Percentiles rank a stretch among this genome's conserved stretches.
Conservation (phyloP, 2,329 filamentous ascomycete genomes). For the Colletotrichum acutatum region DNA sequence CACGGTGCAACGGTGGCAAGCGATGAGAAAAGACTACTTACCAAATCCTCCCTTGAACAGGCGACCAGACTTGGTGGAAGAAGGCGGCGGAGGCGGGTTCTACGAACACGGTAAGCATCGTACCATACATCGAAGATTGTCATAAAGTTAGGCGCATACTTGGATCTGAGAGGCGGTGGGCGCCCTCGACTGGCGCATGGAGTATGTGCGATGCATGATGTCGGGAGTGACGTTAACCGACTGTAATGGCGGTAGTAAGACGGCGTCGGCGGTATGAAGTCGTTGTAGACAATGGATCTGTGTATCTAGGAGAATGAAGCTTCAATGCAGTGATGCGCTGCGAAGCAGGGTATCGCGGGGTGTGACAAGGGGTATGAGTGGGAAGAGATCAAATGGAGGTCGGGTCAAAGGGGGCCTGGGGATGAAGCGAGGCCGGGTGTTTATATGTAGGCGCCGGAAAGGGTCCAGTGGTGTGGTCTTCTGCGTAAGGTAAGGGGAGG, state of each 20-base stretch:
- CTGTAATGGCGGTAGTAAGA: neutral
- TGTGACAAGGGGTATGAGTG: slow-evolving; percentile 20
- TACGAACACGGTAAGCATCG: slow-evolving; percentile 53
- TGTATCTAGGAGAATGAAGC: neutral
- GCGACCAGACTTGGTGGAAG: slow-evolving; percentile 89
- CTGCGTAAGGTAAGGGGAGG: neutral
- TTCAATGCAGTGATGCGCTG: neutral
- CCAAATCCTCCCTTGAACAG: slow-evolving; percentile 89
- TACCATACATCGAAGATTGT: slow-evolving; percentile 10
- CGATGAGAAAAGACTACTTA: slow-evolving; percentile 60
- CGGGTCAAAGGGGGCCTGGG: neutral
- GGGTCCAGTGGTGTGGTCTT: slow-evolving; percentile 4
- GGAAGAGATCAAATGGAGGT: slow-evolving; percentile 19
- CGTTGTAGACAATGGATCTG: neutral
- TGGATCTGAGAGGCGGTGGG: slow-evolving; percentile 87
- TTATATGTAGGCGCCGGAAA: slow-evolving; percentile 30
- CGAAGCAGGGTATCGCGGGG: slow-evolving; percentile 22
- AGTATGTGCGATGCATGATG: slow-evolving; percentile 97
- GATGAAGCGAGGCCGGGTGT: slow-evolving; percentile 23
- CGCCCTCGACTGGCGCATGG: slow-evolving; percentile 96
- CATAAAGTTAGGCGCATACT: slow-evolving; percentile 49
- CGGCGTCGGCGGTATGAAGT: neutral
- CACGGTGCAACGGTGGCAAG: neutral
- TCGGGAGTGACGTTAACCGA: neutral
- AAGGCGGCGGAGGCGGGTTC: slow-evolving; percentile 92